Evolutionary conservation across 2,329 filamentous ascomycete genomes (phyloP), one percentile per base, ranked within the genome.

Genomic region (Ascomycota sp.): DNA sequence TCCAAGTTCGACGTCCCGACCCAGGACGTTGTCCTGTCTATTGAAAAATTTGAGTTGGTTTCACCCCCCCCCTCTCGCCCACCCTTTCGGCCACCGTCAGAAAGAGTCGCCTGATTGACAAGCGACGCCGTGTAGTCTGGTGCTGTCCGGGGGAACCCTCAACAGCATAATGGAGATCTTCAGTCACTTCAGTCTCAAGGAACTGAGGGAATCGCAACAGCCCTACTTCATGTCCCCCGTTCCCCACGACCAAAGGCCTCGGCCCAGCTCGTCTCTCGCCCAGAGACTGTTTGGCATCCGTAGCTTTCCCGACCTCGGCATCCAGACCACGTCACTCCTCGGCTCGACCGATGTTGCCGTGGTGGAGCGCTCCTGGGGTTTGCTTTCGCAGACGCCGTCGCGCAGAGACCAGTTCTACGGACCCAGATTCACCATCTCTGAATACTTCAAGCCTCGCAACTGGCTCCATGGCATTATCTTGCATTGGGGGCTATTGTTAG

Each of bases 61-160:
- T 2, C 27, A 21, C 13, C n/a, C 33, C 21, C 5, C 9, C n/a
- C n/a, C 9, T 26, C 16, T 25, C 12, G 11, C 12, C 12, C 11
- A 8, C 21, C 31, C 10, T 13, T 10, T 13, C 13, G 16, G 16
- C 16, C 16, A 21, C 16, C 16, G 16, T 21, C 5, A 21, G 16
- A 21, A 21, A 3, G 16, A 21, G 16, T 21, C 16, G 5, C 5
- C 16, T 21, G 16, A 21, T 21, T 21, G 16, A 21, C 16, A 21
- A 21, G 16, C 16, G 5, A 21, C 16, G 5, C 16, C 16, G 16
- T 21, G 16, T 21, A 21, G 16, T 3, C 40, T 44, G 35, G 44
- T 52, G 1, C 63, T 68, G 3, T 76, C 72, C 1, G 72, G 72
- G n/a, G 73, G 73, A 32, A 75, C 78, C 2, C 53, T 84, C 5